These are phyloP conservation scores for Auricularia auricula-judae DNA, from an alignment of 768 basidiomycete species.

Conservation along the genomic window DNA sequence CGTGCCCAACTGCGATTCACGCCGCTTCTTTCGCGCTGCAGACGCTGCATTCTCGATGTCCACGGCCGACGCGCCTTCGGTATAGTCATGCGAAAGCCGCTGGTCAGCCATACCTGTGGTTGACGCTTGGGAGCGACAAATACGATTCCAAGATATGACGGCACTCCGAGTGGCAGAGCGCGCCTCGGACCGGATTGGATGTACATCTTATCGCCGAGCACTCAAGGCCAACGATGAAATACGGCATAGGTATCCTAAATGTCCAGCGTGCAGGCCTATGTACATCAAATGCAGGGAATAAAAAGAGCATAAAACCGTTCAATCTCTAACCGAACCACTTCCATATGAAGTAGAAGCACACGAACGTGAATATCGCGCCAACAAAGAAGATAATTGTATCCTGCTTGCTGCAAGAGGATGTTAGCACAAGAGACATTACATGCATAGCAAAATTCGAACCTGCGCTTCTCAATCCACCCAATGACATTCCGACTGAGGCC, in stretches of 20 bases:
- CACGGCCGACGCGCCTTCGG: slow-evolving; percentile 70
- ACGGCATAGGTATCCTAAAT: no score
- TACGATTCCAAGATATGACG: not conserved
- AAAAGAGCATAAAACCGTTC: no score
- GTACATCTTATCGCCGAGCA: no score
- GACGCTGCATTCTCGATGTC: slow-evolving; percentile 59
- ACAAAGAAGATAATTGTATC: slow-evolving; percentile 90
- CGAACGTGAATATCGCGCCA: slow-evolving; percentile 78
- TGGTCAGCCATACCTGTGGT: not conserved
- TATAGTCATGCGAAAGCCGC: slow-evolving; percentile 45
- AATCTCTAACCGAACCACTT: slow-evolving; percentile 56
- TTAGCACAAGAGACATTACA: not conserved
- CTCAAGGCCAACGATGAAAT: no score
- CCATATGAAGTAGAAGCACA: slow-evolving; percentile 92
- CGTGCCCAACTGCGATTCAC: slow-evolving; percentile 55
- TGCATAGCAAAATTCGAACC: slow-evolving; percentile 36
- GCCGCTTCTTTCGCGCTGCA: slow-evolving; percentile 36
- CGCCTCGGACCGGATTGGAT: no score
- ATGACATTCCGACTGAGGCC: slow-evolving; percentile 92
- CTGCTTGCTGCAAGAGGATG: slow-evolving; percentile 54
- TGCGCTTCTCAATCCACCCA: slow-evolving; percentile 92
- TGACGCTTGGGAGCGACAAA: not conserved
- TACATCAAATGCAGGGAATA: no score
- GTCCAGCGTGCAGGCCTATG: no score
- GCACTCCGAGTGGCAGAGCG: not conserved